Base-by-base conservation (phyloP, 192 early-diverging fungal genomes). In the Thamnidium elegans region DNA sequence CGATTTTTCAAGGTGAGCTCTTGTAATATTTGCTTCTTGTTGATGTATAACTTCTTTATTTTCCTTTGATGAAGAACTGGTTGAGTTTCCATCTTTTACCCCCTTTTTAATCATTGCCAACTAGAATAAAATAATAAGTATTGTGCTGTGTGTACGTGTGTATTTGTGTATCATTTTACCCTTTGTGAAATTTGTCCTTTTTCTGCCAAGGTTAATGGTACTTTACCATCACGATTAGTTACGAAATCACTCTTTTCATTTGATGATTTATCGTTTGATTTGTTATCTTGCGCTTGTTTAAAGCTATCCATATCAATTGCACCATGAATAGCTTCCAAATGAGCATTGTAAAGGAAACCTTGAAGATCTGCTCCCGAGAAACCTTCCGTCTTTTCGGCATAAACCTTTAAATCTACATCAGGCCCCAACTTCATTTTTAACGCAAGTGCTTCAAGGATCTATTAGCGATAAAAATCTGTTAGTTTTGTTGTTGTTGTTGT, bases 361-460 rank as follows among this genome's bases (percentile, higher is more conserved):
- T 97, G 97, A 63, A 99, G 70, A 78, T 99, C 97, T 1, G 97
- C 97, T 14, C 97, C 95, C 0, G 94, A 85, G 59, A 90, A 89
- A 10, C 88, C 87, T 13, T 88, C 88, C 0, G 92, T 91, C 2
- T 78, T 69, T 45, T 73, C 68, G 6, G 93, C 91, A 56, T 87
- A 77, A 2, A 67, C 56, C 10, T 60, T 62, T 55, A 96, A 81
- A 62, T 94, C 84, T 8, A 96, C 74, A 31, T 73, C 65, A 1
- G 67, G 63, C n/a, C 68, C 81, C 17, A 95, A 71, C 11, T 72
- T 71, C 71, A 97, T 79, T 65, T 90, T 95, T 21, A 73, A 60
- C 0, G 92, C 83, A 2, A 96, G 82, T 17, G 88, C 85, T 19
- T 70, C 46, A 20, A 99, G 73, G n/a, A 99, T 97, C 82, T 88